A percentile compares a stretch with the other conserved stretches of the same genome.
These are phyloP conservation scores for Blastobotrys parvus DNA, from an alignment of 805 yeast species.

Conservation along the genomic window DNA sequence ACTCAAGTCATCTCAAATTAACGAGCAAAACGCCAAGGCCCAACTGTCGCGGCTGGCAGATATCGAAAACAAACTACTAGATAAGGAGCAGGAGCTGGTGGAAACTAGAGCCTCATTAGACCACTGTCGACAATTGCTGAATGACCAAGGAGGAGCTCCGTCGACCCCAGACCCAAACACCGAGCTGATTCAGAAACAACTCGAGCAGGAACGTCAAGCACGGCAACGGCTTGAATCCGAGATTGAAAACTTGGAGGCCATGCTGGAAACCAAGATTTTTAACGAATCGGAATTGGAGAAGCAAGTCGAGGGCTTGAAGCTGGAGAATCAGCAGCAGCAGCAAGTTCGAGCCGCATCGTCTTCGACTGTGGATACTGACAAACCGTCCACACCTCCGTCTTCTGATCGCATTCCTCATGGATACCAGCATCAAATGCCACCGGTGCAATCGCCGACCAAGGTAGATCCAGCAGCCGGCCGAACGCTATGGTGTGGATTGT, in stretches of 20 bases:
- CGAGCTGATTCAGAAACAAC: constrained; percentile 19
- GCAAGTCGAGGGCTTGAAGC: constrained; percentile 16
- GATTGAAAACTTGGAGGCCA: constrained; percentile 21
- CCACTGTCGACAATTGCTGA: constrained; percentile 8
- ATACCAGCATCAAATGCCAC: not conserved
- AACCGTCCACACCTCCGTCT: constrained; percentile 1
- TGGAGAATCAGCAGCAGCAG: not conserved
- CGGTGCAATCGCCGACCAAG: constrained; percentile 27
- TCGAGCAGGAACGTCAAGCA: constrained; percentile 15
- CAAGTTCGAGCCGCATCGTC: constrained; percentile 4
- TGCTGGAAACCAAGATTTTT: constrained; percentile 22
- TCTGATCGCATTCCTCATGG: not conserved
- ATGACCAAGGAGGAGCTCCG: constrained; percentile 2
- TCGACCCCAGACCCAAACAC: constrained; percentile 8
- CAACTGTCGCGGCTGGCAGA: constrained; percentile 29
- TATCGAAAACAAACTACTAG: constrained; percentile 28
- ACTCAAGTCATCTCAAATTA: constrained; percentile 17
- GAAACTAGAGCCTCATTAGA: constrained; percentile 15
- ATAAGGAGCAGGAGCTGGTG: constrained; percentile 22
- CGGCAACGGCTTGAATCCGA: constrained; percentile 15
- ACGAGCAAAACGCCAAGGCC: constrained; percentile 23
- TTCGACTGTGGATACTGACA: constrained; percentile 5
- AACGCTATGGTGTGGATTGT: constrained; percentile 80
- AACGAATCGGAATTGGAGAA: constrained; percentile 26
- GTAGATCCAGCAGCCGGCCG: constrained; percentile 70